These are phyloP conservation scores for Claviceps sp. DNA, from an alignment of 2,329 filamentous ascomycete species.

Conservation along the genomic window DNA sequence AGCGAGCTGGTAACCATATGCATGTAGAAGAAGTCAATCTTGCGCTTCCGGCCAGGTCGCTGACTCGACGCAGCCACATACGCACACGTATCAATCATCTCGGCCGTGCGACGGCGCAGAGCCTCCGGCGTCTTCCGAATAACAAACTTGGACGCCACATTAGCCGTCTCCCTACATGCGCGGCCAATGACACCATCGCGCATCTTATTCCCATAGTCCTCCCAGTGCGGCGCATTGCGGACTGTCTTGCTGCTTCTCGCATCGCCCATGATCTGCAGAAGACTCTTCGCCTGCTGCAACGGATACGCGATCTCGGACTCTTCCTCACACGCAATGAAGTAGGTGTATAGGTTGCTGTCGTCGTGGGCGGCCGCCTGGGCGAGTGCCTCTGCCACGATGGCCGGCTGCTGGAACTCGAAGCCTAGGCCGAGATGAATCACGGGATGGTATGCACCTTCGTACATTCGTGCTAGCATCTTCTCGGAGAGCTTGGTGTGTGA, in stretches of 20 bases:
- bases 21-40: conserved; percentile 52
- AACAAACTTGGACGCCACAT: background rate
- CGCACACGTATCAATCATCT: conserved; percentile 18
- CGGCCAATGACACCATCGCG: conserved; percentile 39
- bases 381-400: conserved; percentile 52
- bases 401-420: conserved; percentile 53
- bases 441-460: conserved; percentile 47
- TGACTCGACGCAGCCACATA: conserved; percentile 26
- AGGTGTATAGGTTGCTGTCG: conserved; percentile 20
- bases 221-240: conserved; percentile 27
- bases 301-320: background rate
- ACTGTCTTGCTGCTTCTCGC: conserved; percentile 20
- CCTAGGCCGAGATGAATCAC: conserved; percentile 58
- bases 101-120: conserved; percentile 20
- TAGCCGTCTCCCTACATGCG: background rate
- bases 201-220: conserved; percentile 27
- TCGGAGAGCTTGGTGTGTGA: conserved; percentile 40
- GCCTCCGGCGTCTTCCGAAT: conserved; percentile 9
- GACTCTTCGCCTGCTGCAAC: background rate
- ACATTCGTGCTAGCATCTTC: conserved; percentile 37
- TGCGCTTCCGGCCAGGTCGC: conserved; percentile 38
- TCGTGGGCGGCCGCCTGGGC: conserved; percentile 47
- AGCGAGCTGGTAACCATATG: conserved; percentile 21
- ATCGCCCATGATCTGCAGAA: conserved; percentile 3
- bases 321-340: conserved; percentile 21